Evolutionary conservation across 495 filamentous ascomycete genomes (phyloP).

Genomic region (Staphylotrichum tortipilum): DNA sequence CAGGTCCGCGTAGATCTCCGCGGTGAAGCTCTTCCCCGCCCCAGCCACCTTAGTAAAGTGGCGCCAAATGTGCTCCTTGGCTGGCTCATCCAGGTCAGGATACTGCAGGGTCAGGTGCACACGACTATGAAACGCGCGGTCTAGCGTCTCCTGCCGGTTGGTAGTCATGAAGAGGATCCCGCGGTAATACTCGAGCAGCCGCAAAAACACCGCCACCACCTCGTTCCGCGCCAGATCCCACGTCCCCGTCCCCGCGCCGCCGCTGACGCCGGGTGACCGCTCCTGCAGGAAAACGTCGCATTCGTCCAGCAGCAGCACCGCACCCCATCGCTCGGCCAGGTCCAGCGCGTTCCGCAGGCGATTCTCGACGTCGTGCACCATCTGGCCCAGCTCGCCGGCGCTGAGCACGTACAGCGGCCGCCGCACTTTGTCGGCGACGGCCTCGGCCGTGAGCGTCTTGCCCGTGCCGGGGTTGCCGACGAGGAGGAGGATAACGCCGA

Average conservation of each 20-base stretch:
- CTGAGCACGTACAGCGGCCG: background rate
- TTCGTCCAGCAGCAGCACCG: background rate
- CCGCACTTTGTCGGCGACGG: background rate
- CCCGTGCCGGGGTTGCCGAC: background rate
- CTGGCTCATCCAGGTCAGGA: background rate
- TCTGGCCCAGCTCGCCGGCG: background rate
- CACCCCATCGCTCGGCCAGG: background rate
- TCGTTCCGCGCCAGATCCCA: background rate
- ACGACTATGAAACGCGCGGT: background rate
- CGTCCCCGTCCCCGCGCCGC: background rate
- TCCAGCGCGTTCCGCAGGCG: background rate
- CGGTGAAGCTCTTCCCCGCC: background rate
- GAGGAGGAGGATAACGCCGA: background rate
- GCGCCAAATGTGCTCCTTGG: background rate
- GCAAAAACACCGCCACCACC: background rate
- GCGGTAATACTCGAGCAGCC: background rate
- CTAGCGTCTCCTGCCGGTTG: background rate
- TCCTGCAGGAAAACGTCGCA: background rate
- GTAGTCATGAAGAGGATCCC: background rate
- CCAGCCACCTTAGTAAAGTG: background rate
- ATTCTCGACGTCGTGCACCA: too few relatives aligned
- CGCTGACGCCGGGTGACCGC: background rate
- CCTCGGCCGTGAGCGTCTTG: background rate
- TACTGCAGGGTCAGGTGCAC: background rate
- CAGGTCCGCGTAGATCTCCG: background rate